Evolutionary conservation across 345 rosid genomes (phyloP).

Genomic region (Corchorus capsularis): DNA sequence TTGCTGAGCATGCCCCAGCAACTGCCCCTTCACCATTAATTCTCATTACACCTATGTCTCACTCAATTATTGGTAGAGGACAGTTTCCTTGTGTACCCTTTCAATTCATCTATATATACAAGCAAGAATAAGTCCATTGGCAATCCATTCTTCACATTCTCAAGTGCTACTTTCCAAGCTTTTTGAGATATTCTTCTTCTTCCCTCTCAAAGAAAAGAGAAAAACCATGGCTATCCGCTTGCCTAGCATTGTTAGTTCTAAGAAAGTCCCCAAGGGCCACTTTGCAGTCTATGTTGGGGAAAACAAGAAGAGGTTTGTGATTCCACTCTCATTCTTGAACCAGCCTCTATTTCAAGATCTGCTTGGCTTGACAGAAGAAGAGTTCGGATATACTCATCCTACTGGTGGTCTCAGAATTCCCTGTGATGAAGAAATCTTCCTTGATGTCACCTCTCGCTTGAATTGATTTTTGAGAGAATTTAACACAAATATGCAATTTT

Average conservation of each 20-base stretch:
- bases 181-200: background rate
- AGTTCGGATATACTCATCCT: conserved; percentile 43
- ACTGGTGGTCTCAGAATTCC: conserved; percentile 48
- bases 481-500: conserved; percentile 7
- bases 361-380: conserved; percentile 39
- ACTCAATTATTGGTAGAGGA: too few species aligned
- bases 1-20: background rate
- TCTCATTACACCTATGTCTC: background rate
- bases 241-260: too few species aligned
- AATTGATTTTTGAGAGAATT: background rate
- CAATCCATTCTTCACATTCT: background rate
- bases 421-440: conserved; percentile 39
- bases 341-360: conserved; percentile 36
- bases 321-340: conserved; percentile 37
- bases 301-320: conserved; percentile 41
- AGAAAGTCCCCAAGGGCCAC: too few species aligned
- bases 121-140: background rate
- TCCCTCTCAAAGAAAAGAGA: too few species aligned
- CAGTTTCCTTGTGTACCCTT: background rate
- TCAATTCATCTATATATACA: conserved; percentile 15
- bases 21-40: background rate
- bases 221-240: too few species aligned
- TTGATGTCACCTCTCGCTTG: conserved; percentile 5
- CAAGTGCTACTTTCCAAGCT: background rate
- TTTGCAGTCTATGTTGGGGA: too few species aligned